A percentile compares a stretch with the other conserved stretches of the same genome.
phyloP scores from a whole-genome alignment of 2,329 filamentous ascomycete species.

The Aspergillus carbonarius region DNA sequence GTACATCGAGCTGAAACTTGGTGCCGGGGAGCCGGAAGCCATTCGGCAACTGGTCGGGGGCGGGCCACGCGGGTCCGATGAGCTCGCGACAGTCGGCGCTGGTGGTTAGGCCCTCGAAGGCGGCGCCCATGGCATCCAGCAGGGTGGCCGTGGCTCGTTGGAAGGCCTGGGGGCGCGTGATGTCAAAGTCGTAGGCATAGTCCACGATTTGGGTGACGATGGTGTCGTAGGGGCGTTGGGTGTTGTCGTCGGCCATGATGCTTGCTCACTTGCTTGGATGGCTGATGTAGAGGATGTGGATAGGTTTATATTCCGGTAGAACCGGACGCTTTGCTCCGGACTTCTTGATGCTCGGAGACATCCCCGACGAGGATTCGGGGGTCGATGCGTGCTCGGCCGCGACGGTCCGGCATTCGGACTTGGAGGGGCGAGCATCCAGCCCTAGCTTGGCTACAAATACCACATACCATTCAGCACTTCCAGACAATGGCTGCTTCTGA shows the following conservation, averaged over 20 bases:
- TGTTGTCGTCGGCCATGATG: background rate
- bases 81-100: slow-evolving; percentile 19
- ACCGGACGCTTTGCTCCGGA: no score
- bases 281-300: no score
- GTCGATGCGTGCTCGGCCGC: background rate
- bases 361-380: no score
- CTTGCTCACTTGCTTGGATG: no score
- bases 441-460: no score
- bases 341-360: no score
- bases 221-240: background rate
- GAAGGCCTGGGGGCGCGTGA: slow-evolving; percentile 17
- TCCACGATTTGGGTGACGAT: slow-evolving; percentile 16
- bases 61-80: slow-evolving; percentile 9
- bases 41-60: slow-evolving; percentile 11
- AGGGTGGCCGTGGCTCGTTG: slow-evolving; percentile 19
- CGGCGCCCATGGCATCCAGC: slow-evolving; percentile 27
- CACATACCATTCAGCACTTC: no score
- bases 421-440: background rate
- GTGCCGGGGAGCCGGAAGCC: slow-evolving; percentile 39
- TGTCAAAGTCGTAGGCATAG: slow-evolving; percentile 22
- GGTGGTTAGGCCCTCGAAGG: slow-evolving; percentile 23
- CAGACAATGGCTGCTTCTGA: no score
- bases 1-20: slow-evolving; percentile 32
- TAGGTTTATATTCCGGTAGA: no score
- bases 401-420: background rate